Evolutionary conservation across 1,284 basidiomycete genomes (phyloP), one percentile per base, ranked within the genome.

Genomic region (Cutaneotrichosporon sp.): DNA sequence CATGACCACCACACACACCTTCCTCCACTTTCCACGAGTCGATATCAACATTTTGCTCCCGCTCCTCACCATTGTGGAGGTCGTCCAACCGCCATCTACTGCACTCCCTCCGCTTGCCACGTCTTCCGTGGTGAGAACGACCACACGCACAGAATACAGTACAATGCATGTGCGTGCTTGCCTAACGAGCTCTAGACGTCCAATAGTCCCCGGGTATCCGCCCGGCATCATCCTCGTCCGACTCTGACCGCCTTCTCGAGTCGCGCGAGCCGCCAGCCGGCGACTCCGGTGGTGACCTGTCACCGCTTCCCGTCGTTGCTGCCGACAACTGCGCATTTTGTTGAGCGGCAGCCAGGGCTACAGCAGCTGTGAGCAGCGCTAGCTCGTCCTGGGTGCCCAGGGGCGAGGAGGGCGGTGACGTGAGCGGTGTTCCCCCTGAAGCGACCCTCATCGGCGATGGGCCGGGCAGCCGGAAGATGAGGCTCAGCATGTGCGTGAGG

Each of bases 371-470:
- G 4, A 57, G 47, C 52, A 58, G 55, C 2, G 31, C 14, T 25
- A 58, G 24, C 38, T 58, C 29, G 20, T 50, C 55, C 27, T 59
- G 53, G 1, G 55, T 38, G 13, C 33, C 46, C 0, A 45, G 50
- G 0, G 66, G 66, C 4, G 62, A 56, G 22, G 56, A 29, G 2
- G 67, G 67, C 6, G 73, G 71, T 1, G 68, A 67, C 13, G 50
- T 60, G 1, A 49, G 29, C 1, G 74, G 74, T 20, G 75, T 75
- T 0, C 71, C 71, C 9, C 75, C 75, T 0, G 72, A 66, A 33
- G 72, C 67, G 0, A 69, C 52, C 16, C 68, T 65, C 13, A 67
- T 62, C 10, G 67, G 64, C 4, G 43, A 56, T 1, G 75, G 75
- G 0, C 67, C 51, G 0, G 73, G 72, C 3, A 77, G 65, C 25